Evolutionary conservation across 2,329 filamentous ascomycete genomes (phyloP), one percentile per base, ranked within the genome.

Genomic region (Gnomoniopsis sp.): DNA sequence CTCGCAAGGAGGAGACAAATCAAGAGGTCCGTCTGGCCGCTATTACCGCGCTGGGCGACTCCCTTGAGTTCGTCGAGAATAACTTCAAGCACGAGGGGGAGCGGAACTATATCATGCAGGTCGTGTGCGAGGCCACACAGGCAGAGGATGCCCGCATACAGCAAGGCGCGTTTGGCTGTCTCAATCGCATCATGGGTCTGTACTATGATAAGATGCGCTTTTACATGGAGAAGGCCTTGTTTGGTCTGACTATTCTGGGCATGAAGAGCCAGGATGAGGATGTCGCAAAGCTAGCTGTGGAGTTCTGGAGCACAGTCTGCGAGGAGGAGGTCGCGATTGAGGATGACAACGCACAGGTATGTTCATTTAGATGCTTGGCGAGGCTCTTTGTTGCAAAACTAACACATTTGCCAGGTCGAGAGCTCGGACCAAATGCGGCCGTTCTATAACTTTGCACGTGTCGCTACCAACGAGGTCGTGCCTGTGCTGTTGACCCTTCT

Each of bases 151-250:
- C 84, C 60, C 86, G 92, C 71, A 96, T 99, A 74, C 93, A 98
- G 76, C 91, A 96, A 73, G 93, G 92, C 62, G 91, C 95, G 47
- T 99, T 97, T 73, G 95, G 95, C 68, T 98, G 95, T 74, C 79
- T 99, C 66, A 99, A 99, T 84, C 88, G 95, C 70, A 98, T 99
- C 75, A 99, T 99, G 95, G 90, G 85, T 62, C 85, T 97, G 64
- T 99, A 99, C 82, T 99, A 99, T 75, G 95, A 99, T 70, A 96
- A 97, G 79, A 99, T 99, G 95, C 89, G 93, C 69, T 99, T 97
- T 78, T 99, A 99, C 80, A 99, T 99, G 95, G 95, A 99, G 82
- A 98, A 98, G 85, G 95, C 95, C 38, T 84, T 99, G 47, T 99
- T 99, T 69, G 95, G 95, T 59, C 83, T 99, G 44, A 99, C 95